phyloP scores from a whole-genome alignment of 805 yeast species.

The Metschnikowia cubensis region DNA sequence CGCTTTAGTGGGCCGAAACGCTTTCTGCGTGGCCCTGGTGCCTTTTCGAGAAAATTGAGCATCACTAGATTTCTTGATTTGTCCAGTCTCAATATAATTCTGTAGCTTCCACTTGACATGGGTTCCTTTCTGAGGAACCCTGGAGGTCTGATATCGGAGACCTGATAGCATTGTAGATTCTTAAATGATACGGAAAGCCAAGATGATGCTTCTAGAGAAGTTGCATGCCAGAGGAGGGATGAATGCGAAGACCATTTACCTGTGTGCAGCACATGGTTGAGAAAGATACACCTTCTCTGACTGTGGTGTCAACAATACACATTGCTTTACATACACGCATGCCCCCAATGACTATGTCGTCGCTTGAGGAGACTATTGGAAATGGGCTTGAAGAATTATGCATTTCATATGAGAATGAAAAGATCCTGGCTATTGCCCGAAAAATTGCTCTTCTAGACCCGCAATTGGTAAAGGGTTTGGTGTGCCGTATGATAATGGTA shows the following conservation, averaged over 20 bases:
- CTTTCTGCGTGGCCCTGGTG: constrained; percentile 4
- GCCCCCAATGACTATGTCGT: background rate
- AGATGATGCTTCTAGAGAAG: background rate
- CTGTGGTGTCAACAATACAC: background rate
- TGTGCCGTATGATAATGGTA: constrained; percentile 55
- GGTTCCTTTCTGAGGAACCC: background rate
- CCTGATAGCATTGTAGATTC: background rate
- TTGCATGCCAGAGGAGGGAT: background rate
- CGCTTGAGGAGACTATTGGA: background rate
- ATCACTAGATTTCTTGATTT: constrained; percentile 19
- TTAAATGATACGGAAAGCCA: too few relatives aligned
- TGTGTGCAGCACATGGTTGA: background rate
- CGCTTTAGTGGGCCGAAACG: background rate
- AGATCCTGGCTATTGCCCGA: background rate
- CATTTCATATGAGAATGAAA: background rate
- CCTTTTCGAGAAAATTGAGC: constrained; percentile 14
- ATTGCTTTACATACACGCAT: background rate
- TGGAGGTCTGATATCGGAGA: background rate
- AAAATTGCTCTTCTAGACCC: background rate
- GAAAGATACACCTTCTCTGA: background rate
- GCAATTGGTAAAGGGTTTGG: constrained; percentile 40
- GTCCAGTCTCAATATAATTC: constrained; percentile 29
- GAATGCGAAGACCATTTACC: constrained; percentile 1
- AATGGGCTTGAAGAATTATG: background rate
- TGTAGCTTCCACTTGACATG: constrained; percentile 20